These are phyloP conservation scores for Cinnamomum micranthum DNA, from an alignment of 164 flowering plant species.

Conservation along the genomic window DNA sequence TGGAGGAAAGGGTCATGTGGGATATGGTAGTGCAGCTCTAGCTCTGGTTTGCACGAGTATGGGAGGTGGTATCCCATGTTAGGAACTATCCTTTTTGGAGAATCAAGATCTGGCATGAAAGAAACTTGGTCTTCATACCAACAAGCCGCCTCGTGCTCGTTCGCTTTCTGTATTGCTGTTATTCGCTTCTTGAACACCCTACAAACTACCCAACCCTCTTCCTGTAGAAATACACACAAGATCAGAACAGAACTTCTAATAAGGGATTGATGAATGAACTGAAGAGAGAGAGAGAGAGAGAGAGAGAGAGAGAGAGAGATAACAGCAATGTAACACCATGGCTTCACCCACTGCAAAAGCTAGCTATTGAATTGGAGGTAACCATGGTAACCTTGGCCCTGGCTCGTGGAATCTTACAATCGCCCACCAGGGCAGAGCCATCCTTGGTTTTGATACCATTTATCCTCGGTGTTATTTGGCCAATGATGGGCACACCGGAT, in stretches of 20 bases:
- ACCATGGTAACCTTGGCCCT: no score
- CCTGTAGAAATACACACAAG: conserved; percentile 30
- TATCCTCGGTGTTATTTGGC: no score
- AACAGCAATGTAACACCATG: no score
- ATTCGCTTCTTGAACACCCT: conserved; percentile 88
- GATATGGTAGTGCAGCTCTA: conserved; percentile 50
- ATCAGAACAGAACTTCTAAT: neutral
- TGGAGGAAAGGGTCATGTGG: conserved; percentile 56
- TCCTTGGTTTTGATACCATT: no score
- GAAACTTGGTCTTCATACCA: conserved; percentile 93
- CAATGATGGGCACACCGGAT: no score
- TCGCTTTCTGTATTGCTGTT: conserved; percentile 44
- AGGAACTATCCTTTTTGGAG: conserved; percentile 42
- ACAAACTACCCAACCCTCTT: conserved; percentile 97
- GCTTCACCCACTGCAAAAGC: no score
- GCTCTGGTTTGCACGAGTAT: conserved; percentile 71
- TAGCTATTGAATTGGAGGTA: no score
- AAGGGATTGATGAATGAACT: neutral
- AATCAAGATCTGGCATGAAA: conserved; percentile 69
- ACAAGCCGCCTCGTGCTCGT: conserved; percentile 60
- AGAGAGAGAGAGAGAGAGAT: no score
- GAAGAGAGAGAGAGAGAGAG: no score
- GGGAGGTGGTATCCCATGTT: conserved; percentile 26
- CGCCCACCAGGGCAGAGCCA: no score
- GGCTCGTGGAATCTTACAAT: no score